Base-by-base conservation (phyloP, 495 filamentous ascomycete species). In the Pseudomonodictys pantanalensis region DNA sequence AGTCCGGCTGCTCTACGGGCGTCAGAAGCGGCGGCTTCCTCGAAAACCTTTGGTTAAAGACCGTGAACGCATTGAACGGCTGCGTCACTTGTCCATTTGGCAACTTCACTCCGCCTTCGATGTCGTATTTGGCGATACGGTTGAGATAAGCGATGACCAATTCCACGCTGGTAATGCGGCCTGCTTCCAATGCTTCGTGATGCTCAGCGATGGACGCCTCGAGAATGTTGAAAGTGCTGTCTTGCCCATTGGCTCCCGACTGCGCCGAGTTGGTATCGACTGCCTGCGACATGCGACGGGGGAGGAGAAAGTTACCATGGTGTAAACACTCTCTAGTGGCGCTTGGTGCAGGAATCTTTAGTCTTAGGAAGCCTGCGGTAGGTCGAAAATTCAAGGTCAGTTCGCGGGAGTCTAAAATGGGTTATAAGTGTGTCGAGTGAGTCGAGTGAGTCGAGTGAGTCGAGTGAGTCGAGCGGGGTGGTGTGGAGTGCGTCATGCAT, bases 21-120 rank as follows among this genome's bases (percentile, higher is more conserved):
- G 56, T 75, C 72, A 0, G 68, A 71, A 11, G 71, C 72, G 5
- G 45, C 43, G 0, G 71, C 71, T 53, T 72, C 71, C 10, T 73
- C 68, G 56, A 73, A 68, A 30, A 72, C 62, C n/a, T 45, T 17
- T 8, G 44, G 52, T 73, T 75, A 56, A 73, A 52, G 18, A 72
- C 47, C 11, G 62, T 60, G 23, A 73, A 65, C 3, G 71, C 62
- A 54, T 75, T 73, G 2, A 75, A 67, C 12, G 38, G 38, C 38
- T 41, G 38, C 5, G 20, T 15, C 15, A 15, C 12, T 41, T 41
- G 15, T 5, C 38, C 38, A 15, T 41, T 3, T 41, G 15, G 4
- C 20, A 5, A 18, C 38, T 41, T 41, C 38, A 41, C 12, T 25
- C 50, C 48, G 3, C 62, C 60, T 5, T 61, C 35, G 30, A 56